Percentiles rank a stretch among this genome's conserved stretches.
phyloP scores from a whole-genome alignment of 2,329 filamentous ascomycete genomes.

The Aspergillus terreus region DNA sequence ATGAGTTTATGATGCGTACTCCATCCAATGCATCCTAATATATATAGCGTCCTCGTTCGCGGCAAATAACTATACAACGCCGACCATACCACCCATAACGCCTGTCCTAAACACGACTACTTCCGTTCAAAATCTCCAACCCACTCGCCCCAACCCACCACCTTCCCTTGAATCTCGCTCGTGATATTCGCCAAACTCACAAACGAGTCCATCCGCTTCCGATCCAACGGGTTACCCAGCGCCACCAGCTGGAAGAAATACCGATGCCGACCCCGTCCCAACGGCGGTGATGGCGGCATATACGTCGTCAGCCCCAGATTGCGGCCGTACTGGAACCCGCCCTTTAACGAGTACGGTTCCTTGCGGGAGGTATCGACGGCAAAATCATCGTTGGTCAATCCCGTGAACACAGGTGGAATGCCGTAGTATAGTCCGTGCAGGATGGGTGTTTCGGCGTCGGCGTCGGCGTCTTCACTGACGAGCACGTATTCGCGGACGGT shows the following conservation, averaged over 20 bases:
- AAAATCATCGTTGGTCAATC: conserved; percentile 38
- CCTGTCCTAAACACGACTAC: background rate
- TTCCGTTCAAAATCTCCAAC: background rate
- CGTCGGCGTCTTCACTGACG: conserved; percentile 46
- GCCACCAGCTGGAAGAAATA: conserved; percentile 53
- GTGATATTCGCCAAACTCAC: conserved; percentile 44
- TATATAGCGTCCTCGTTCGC: too few relatives aligned
- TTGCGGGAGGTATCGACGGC: conserved; percentile 20
- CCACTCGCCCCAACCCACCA: conserved; percentile 51
- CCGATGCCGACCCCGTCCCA: conserved; percentile 51
- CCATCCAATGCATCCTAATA: too few relatives aligned
- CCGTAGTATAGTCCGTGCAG: conserved; percentile 45
- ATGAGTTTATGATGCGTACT: too few relatives aligned
- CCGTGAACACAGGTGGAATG: conserved; percentile 36
- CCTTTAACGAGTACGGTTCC: conserved; percentile 20
- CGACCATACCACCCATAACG: too few relatives aligned
- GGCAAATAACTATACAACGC: too few relatives aligned
- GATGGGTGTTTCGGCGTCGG: conserved; percentile 42
- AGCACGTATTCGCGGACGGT: conserved; percentile 46
- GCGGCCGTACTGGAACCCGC: conserved; percentile 48
- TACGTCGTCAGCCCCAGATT: conserved; percentile 43
- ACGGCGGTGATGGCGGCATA: conserved; percentile 44
- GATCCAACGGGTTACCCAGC: conserved; percentile 43
- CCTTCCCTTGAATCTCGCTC: conserved; percentile 45
- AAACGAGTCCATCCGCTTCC: conserved; percentile 32